These are phyloP conservation scores for Yamadazyma ubonensis DNA, from an alignment of 805 yeast species.

Conservation along the genomic window DNA sequence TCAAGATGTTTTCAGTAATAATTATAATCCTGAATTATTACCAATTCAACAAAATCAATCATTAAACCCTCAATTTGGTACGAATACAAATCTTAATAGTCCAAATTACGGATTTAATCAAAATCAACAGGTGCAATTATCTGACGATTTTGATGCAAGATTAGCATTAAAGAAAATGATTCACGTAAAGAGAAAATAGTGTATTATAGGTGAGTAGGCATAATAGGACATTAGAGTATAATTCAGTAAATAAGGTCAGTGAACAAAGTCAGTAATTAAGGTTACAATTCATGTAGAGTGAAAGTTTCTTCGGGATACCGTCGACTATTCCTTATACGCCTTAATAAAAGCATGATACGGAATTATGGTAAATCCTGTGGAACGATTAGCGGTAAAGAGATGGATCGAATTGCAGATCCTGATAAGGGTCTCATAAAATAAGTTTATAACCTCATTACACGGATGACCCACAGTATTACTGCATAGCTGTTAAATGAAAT, in stretches of 20 bases:
- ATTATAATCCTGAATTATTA: background rate
- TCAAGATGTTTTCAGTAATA: slow-evolving; percentile 26
- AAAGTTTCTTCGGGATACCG: too few species aligned
- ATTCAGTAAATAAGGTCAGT: background rate
- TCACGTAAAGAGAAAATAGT: slow-evolving; percentile 27
- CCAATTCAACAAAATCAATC: slow-evolving; percentile 1
- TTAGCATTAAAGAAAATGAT: slow-evolving; percentile 37
- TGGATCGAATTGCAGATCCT: too few species aligned
- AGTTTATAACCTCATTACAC: too few species aligned
- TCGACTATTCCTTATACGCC: too few species aligned
- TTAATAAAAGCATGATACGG: too few species aligned
- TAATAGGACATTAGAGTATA: background rate
- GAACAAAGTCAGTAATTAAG: background rate
- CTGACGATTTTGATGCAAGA: slow-evolving; percentile 37
- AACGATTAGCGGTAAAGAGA: too few species aligned
- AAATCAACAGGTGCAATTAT: slow-evolving; percentile 4
- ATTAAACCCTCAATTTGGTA: background rate
- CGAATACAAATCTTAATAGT: background rate
- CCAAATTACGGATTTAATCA: slow-evolving; percentile 1
- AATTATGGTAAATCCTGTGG: too few species aligned
- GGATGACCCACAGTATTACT: too few species aligned
- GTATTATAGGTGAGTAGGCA: slow-evolving; percentile 2
- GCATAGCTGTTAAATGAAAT: too few species aligned
- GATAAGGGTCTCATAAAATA: too few species aligned
- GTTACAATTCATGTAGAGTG: too few species aligned